These are phyloP conservation scores for Sistotremastrum suecicum DNA, from an alignment of 768 basidiomycete genomes.

Conservation along the genomic window DNA sequence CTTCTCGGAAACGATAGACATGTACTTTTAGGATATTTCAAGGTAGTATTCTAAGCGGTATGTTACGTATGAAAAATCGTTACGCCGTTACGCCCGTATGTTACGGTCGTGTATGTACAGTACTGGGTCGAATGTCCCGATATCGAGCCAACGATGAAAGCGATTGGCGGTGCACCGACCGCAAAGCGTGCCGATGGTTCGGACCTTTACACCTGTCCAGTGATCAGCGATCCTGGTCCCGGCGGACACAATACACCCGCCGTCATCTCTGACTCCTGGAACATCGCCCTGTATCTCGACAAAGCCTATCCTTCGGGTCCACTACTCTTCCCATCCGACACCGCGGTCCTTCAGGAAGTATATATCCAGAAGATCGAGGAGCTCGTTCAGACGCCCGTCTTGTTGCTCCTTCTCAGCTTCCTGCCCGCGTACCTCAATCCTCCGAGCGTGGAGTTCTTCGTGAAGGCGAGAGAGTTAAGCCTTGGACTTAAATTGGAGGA, in stretches of 20 bases:
- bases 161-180: slow-evolving; percentile 25
- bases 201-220: slow-evolving; percentile 31
- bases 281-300: slow-evolving; percentile 39
- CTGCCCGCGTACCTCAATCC: slow-evolving; percentile 15
- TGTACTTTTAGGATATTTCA: too few relatives aligned
- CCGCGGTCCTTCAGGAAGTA: slow-evolving; percentile 24
- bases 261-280: slow-evolving; percentile 26
- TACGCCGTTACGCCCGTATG: too few relatives aligned
- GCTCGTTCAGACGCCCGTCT: background rate
- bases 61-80: too few relatives aligned
- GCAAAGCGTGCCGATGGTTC: slow-evolving; percentile 17
- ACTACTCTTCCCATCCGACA: slow-evolving; percentile 23
- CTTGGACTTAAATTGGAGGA: slow-evolving; percentile 26
- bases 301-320: slow-evolving; percentile 30
- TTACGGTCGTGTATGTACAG: too few relatives aligned
- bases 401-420: slow-evolving; percentile 3
- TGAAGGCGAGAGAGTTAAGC: slow-evolving; percentile 17
- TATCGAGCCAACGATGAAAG: slow-evolving; percentile 22
- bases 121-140: slow-evolving; percentile 41
- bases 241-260: slow-evolving; percentile 5
- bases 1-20: too few relatives aligned
- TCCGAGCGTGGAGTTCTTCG: slow-evolving; percentile 25
- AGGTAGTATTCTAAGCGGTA: too few relatives aligned
- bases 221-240: slow-evolving; percentile 33
- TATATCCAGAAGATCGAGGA: slow-evolving; percentile 15